These are phyloP conservation scores for Gilbertella persicaria DNA, from an alignment of 371 early-diverging fungal genomes.

Conservation along the genomic window DNA sequence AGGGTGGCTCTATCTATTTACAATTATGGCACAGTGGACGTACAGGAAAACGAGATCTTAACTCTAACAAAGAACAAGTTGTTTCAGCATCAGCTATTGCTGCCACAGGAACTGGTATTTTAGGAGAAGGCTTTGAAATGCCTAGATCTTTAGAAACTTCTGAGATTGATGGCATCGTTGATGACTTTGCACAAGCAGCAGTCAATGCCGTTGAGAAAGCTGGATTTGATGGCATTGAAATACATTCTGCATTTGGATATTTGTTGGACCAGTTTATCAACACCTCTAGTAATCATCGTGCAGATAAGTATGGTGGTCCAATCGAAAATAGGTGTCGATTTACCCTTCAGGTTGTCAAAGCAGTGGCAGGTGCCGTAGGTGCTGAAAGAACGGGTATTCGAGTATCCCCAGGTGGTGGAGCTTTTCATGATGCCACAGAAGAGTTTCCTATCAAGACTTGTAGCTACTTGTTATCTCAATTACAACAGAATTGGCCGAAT, in stretches of 20 bases:
- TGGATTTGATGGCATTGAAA: slow-evolving; percentile 71
- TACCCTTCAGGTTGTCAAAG: slow-evolving; percentile 55
- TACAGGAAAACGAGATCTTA: slow-evolving; percentile 2
- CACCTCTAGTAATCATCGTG: slow-evolving; percentile 54
- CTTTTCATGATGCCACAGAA: slow-evolving; percentile 31
- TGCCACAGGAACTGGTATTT: background rate
- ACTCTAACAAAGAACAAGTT: slow-evolving; percentile 7
- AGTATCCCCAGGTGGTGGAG: slow-evolving; percentile 21
- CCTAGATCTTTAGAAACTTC: slow-evolving; percentile 55
- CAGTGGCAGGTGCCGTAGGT: slow-evolving; percentile 45
- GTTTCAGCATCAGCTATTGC: slow-evolving; percentile 17
- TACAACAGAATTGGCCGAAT: slow-evolving; percentile 21
- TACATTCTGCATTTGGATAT: slow-evolving; percentile 74
- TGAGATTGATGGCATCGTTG: slow-evolving; percentile 60
- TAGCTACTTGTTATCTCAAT: slow-evolving; percentile 20
- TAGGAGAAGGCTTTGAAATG: slow-evolving; percentile 4
- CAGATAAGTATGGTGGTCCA: slow-evolving; percentile 68
- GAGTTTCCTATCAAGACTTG: slow-evolving; percentile 31
- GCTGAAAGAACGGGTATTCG: slow-evolving; percentile 30
- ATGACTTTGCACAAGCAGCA: slow-evolving; percentile 63
- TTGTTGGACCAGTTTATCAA: slow-evolving; percentile 61
- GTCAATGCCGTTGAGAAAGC: slow-evolving; percentile 35
- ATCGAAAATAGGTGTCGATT: slow-evolving; percentile 75
- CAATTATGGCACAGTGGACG: slow-evolving; percentile 60
- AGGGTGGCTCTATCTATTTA: slow-evolving; percentile 52